Base-by-base conservation (phyloP, 2,329 filamentous ascomycete species). In the Colletotrichum phormii region DNA sequence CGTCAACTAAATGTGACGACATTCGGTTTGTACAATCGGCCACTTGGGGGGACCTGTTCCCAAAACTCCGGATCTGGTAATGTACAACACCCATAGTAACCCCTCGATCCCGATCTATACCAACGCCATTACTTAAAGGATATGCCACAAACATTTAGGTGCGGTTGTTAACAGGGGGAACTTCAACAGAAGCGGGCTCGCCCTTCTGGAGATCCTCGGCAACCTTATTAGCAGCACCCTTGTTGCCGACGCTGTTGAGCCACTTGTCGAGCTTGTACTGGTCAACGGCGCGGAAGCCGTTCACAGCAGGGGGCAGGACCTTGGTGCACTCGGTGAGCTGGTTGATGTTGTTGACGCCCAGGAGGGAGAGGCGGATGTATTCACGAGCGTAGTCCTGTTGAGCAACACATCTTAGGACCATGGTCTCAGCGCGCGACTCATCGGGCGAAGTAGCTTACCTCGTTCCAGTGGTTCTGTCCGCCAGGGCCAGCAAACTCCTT, bases 311-410 rank as follows among this genome's bases (percentile, higher is more conserved):
- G 1, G 85, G 88, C 4, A 90, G 79, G 0, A 87, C 86, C 75
- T 86, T 84, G 11, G 87, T 88, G 83, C 88, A 90, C 75, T 90
- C 88, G 18, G 84, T 87, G 54, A 90, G 79, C 42, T 82, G 78
- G 78, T 90, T 89, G 78, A 90, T 87, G 76, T 89, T 89, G 76
- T 88, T 83, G 15, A 90, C 87, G 3, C 88, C 89, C n/a, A 90
- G 84, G 2, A 90, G 80, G 49, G 85, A 87, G n/a, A 90, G 81
- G 18, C 88, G 86, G 64, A 89, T 83, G 76, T 90, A 90, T 18
- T 86, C 88, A 49, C 83, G 82, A 5, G 87, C 84, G 67, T 88
- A 90, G 64, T 86, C 87, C 83, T 86, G 13, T 51, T 11, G 15
- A 2, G 15, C 49, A n/a, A 13, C 18, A 5, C 1, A 1, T 35